Base-by-base conservation (phyloP, 768 basidiomycete species). In the Kockovaella imperatae region DNA sequence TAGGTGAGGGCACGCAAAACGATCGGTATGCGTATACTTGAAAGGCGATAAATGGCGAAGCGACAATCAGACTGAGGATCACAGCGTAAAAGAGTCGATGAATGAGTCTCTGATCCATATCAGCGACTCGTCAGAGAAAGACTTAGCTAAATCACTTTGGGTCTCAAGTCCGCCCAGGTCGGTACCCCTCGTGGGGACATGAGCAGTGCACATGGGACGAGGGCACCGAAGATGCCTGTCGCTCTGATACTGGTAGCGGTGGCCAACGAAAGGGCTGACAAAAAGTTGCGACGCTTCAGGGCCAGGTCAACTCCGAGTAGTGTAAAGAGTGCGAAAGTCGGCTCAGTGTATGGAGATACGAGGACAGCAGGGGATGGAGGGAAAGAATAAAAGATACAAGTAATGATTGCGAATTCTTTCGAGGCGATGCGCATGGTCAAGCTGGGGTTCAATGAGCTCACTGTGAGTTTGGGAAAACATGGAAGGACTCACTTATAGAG, bases 301-400 rank as follows among this genome's bases (percentile, higher is more conserved):
- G 48, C 7, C 28, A 52, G 43, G 54, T 54, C 39, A 11, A 56
- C 52, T 75, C 85, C 87, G 61, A 71, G 74, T 64, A 91, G 93
- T 0, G 87, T 84, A 21, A 85, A 71, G 50, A 79, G 79, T 0
- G 90, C 84, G 69, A 86, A 91, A 68, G 88, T 84, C 0, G 90
- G 86, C 61, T 97, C 93, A 41, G 74, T 80, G 68, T 86, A 93
- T 0, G 84, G 78, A 0, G 83, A 82, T 38, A 83, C 77, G 21
- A 80, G 69, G 0, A 84, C 81, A 0, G 78, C 77, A 2, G 90
- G 90, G 36, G 88, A 87, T 45, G 83, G 86, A 0, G 87, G 79
- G 4, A 97, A 61, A 35, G 90, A 74, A 20, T 86, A 88, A 17
- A 95, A 74, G 17, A 82, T 52, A 0, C 81, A 62, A 0, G 83